Conservation (phyloP, 2,329 filamentous ascomycete species). For the Incumbomyces delicatus region DNA sequence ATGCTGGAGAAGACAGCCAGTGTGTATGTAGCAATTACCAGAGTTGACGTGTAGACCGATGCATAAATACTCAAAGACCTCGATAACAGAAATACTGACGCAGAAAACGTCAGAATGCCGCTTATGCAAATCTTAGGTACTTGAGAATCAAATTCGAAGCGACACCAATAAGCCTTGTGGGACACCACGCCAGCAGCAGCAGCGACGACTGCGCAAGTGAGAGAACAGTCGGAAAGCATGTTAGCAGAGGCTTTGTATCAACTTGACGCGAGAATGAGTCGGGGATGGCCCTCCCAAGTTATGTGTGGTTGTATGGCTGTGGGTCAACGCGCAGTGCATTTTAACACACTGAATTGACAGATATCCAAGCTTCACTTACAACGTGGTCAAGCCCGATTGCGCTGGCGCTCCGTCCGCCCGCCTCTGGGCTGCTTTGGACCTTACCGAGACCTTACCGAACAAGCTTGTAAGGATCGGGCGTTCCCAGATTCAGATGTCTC, state of each 20-base stretch:
- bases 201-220: background rate
- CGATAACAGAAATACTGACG: background rate
- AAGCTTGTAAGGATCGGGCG: background rate
- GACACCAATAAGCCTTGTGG: background rate
- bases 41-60: background rate
- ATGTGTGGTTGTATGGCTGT: too few relatives aligned
- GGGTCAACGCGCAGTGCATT: too few relatives aligned
- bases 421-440: too few relatives aligned
- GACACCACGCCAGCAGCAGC: background rate
- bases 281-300: too few relatives aligned
- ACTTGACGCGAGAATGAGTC: too few relatives aligned
- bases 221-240: too few relatives aligned
- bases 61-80: background rate
- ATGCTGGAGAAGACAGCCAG: constrained; percentile 10
- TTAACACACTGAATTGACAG: too few relatives aligned
- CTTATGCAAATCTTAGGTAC: background rate
- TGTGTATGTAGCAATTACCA: background rate
- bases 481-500: background rate
- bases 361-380: too few relatives aligned
- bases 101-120: background rate
- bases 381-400: too few relatives aligned
- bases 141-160: constrained; percentile 1
- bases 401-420: too few relatives aligned
- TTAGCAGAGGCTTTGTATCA: too few relatives aligned
- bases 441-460: background rate